phyloP scores from a whole-genome alignment of 495 filamentous ascomycete genomes.

The Hypoxylon perforatum region DNA sequence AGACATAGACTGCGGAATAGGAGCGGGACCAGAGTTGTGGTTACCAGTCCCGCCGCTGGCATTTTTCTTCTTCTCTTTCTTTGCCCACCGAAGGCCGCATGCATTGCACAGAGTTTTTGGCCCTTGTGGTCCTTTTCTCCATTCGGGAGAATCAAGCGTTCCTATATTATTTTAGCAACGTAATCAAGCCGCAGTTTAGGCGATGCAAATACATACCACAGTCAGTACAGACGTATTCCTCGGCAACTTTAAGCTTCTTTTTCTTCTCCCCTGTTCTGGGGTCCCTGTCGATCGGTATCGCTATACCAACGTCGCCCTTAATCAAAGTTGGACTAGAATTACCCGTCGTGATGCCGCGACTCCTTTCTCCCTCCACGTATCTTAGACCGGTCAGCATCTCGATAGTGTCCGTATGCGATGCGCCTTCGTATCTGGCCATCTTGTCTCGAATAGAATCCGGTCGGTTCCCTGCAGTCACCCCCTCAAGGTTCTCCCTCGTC shows the following conservation, averaged over 20 bases:
- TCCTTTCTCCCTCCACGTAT: constrained; percentile 90
- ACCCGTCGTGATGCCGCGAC: constrained; percentile 88
- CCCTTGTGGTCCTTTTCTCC: constrained; percentile 92
- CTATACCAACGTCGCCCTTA: constrained; percentile 86
- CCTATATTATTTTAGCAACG: constrained; percentile 47
- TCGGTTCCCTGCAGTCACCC: constrained; percentile 72
- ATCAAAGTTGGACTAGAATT: constrained; percentile 81
- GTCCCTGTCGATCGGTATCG: constrained; percentile 80
- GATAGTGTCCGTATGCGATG: constrained; percentile 84
- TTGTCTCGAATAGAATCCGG: constrained; percentile 81
- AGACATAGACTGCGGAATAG: constrained; percentile 16
- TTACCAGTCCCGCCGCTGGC: constrained; percentile 24
- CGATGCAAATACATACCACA: constrained; percentile 69
- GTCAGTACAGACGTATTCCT: constrained; percentile 96
- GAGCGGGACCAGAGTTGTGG: constrained; percentile 8
- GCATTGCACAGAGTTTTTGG: constrained; percentile 98
- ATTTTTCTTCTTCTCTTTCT: constrained; percentile 76
- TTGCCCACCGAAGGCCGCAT: constrained; percentile 88
- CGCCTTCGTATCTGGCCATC: constrained; percentile 78
- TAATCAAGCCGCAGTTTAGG: background rate
- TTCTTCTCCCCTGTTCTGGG: constrained; percentile 77
- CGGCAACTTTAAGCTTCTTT: constrained; percentile 88
- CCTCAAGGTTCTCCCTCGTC: constrained; percentile 82
- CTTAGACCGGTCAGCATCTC: constrained; percentile 92
- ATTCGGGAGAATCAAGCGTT: constrained; percentile 92